phyloP scores from a whole-genome alignment of 768 basidiomycete genomes.

The Suillus americanus region DNA sequence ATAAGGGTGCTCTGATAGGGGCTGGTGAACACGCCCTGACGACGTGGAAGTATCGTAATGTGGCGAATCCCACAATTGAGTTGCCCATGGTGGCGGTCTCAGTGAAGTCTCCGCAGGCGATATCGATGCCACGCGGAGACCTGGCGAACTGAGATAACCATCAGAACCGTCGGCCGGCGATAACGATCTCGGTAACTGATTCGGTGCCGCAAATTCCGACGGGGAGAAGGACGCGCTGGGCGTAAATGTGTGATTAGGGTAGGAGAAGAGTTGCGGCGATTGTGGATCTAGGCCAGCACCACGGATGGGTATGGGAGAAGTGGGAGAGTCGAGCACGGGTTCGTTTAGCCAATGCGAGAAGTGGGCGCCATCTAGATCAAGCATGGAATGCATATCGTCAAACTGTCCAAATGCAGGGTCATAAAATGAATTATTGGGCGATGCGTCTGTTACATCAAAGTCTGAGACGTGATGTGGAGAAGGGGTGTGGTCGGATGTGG shows the following conservation, averaged over 20 bases:
- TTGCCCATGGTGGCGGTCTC: conserved; percentile 62
- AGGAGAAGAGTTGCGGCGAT: conserved; percentile 48
- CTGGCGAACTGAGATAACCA: conserved; percentile 39
- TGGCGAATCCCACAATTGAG: conserved; percentile 63
- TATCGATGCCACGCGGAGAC: conserved; percentile 52
- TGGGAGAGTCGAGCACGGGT: conserved; percentile 44
- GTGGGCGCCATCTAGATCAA: conserved; percentile 42
- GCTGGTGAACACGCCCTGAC: conserved; percentile 46
- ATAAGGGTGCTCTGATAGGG: conserved; percentile 41
- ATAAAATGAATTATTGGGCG: conserved; percentile 36
- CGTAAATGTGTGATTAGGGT: conserved; percentile 46
- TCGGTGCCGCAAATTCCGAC: conserved; percentile 56
- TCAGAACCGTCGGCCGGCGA: conserved; percentile 58
- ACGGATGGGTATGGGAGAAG: conserved; percentile 67
- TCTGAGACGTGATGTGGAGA: conserved; percentile 41
- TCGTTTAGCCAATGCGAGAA: conserved; percentile 67
- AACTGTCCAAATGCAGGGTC: conserved; percentile 31
- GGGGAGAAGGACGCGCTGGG: conserved; percentile 59
- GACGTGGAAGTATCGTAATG: conserved; percentile 46
- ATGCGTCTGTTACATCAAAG: conserved; percentile 41
- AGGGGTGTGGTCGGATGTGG: conserved; percentile 37
- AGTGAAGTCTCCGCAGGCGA: conserved; percentile 62
- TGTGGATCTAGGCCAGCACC: conserved; percentile 40
- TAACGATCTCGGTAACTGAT: conserved; percentile 60
- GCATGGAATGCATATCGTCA: conserved; percentile 32